Conservation (phyloP, 2,329 filamentous ascomycete genomes). For the Ophiocordyceps camponoti-rufipedis region DNA sequence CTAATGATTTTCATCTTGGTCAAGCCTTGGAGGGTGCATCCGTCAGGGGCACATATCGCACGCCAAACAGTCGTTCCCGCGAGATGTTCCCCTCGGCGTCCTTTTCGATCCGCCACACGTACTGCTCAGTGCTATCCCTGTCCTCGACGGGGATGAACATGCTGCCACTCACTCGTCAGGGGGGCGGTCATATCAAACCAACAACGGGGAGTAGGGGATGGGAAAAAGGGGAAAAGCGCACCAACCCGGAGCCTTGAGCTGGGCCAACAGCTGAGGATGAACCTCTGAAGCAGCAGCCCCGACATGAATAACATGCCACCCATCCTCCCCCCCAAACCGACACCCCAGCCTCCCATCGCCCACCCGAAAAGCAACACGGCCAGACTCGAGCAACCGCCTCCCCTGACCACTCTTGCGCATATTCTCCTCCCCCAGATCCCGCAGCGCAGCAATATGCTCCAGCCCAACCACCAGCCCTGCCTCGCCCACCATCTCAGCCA, state of each 20-base stretch:
- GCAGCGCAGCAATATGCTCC: slow-evolving; percentile 51
- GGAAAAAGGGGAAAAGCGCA: slow-evolving; percentile 9
- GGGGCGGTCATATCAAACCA: slow-evolving; percentile 2
- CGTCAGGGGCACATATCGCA: slow-evolving; percentile 61
- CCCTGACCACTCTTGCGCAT: slow-evolving; percentile 46
- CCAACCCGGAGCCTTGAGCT: slow-evolving; percentile 62
- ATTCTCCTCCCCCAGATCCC: slow-evolving; percentile 44
- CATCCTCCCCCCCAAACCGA: slow-evolving; percentile 23
- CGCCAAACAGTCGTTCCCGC: slow-evolving; percentile 46
- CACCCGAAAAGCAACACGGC: slow-evolving; percentile 51
- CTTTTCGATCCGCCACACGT: slow-evolving; percentile 62
- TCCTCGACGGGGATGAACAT: slow-evolving; percentile 62
- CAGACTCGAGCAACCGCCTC: slow-evolving; percentile 37
- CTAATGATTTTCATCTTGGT: too few relatives aligned
- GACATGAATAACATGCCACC: slow-evolving; percentile 91
- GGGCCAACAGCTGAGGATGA: slow-evolving; percentile 54
- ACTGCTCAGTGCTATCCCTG: slow-evolving; percentile 28
- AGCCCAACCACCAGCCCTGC: slow-evolving; percentile 44
- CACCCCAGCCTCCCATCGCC: slow-evolving; percentile 59
- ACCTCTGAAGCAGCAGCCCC: slow-evolving; percentile 66
- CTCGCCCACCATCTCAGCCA: slow-evolving; percentile 56
- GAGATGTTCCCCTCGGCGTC: slow-evolving; percentile 41
- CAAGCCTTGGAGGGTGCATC: slow-evolving; percentile 32
- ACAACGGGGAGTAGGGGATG: background rate
- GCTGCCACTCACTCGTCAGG: slow-evolving; percentile 12